Evolutionary conservation across 2,329 filamentous ascomycete genomes (phyloP).

Genomic region (Alternaria sp.): DNA sequence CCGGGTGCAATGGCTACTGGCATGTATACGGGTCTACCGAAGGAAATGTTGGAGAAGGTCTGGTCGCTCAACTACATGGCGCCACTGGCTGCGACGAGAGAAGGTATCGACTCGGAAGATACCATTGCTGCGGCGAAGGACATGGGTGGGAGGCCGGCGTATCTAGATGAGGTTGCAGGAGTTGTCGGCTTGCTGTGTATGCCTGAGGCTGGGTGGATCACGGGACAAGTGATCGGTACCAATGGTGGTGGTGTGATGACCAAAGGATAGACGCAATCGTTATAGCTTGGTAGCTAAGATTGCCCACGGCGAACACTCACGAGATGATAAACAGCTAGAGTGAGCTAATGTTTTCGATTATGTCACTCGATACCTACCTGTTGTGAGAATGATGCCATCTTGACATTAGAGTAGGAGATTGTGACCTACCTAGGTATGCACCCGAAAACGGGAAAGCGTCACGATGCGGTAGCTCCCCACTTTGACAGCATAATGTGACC

Average conservation of each 20-base stretch:
- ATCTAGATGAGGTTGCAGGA: constrained; percentile 73
- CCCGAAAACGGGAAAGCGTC: too few species aligned
- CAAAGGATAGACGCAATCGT: not conserved
- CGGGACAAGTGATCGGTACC: constrained; percentile 77
- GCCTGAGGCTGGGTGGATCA: constrained; percentile 74
- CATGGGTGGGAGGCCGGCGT: constrained; percentile 65
- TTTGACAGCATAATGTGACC: too few species aligned
- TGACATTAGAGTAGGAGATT: not conserved
- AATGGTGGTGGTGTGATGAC: constrained; percentile 76
- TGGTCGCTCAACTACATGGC: constrained; percentile 66
- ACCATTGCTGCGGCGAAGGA: constrained; percentile 65
- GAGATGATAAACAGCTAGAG: not conserved
- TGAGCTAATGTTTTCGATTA: not conserved
- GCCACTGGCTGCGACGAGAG: constrained; percentile 66
- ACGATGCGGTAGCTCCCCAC: too few species aligned
- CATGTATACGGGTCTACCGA: constrained; percentile 67
- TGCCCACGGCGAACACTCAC: fast-evolving
- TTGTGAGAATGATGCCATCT: not conserved
- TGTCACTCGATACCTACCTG: not conserved
- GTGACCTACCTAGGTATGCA: too few species aligned
- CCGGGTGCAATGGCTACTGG: constrained; percentile 64
- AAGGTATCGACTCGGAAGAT: constrained; percentile 55
- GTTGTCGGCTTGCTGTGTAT: constrained; percentile 77
- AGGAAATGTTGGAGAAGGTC: constrained; percentile 66
- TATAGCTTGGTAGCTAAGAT: not conserved